Base-by-base conservation (phyloP, 2,329 filamentous ascomycete genomes). In the Epicoccum nigrum region DNA sequence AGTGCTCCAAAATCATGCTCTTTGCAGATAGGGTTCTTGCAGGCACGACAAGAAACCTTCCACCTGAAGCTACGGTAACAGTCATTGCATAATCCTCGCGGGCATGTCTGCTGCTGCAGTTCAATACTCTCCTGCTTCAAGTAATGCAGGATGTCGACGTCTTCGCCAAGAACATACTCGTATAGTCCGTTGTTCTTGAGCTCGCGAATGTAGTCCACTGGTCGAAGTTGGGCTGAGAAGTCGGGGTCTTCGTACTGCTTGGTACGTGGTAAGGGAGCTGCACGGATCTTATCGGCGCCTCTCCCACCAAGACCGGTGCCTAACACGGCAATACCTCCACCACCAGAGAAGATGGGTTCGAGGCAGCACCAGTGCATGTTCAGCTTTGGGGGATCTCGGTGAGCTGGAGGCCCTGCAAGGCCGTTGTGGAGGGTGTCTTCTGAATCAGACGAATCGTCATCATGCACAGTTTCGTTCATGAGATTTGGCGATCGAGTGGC, bases 281-380 rank as follows among this genome's bases (percentile, higher is more conserved):
- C 81, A 45, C 82, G 78, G 43, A 84, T 78, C 55, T 79, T 77
- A 54, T 84, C 82, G 13, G 79, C 79, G 37, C 82, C 81, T 56
- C 77, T 76, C 53, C 76, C 79, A 3, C 76, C 76, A 21, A 74
- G 63, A 31, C 69, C 72, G 43, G 70, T 71, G n/a, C 80, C 80
- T 12, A 80, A 72, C 43, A 84, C 81, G 28, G 80, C 82, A 53
- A 85, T 84, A 12, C 82, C 81, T 39, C 82, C 82, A 8, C 82
- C 82, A 8, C 81, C 82, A 20, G 82, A 84, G 59, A 84, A 84
- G 41, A 83, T 79, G 13, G 82, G 82, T 58, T 84, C 81, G 4
- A 82, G 77, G 57, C 82, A 85, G 63, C 82, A 85, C 82, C 82
- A 85, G 56, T 80, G 77, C 65, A 83, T 82, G 47, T 80, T 82